Evolutionary conservation across 164 flowering plant genomes (phyloP).

Genomic region (Magnolia sinica): DNA sequence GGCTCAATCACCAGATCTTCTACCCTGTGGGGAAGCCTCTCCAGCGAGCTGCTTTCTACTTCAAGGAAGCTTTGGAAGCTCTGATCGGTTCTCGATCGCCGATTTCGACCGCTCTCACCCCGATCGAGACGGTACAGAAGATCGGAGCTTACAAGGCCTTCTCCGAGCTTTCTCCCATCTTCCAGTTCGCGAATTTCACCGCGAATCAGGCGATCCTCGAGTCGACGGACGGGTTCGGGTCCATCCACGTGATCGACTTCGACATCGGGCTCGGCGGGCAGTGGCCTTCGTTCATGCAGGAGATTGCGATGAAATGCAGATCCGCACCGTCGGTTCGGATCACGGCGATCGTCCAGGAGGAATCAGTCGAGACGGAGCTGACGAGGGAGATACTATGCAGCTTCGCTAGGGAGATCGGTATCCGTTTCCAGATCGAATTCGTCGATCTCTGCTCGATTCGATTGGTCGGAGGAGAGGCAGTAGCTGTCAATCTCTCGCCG

Average conservation of each 20-base stretch:
- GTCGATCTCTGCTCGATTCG: conserved; percentile 52
- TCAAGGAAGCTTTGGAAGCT: conserved; percentile 78
- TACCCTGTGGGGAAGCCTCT: conserved; percentile 66
- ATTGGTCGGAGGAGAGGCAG: conserved; percentile 55
- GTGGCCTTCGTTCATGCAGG: conserved; percentile 82
- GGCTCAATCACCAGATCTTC: conserved; percentile 71
- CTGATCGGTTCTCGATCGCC: conserved; percentile 26
- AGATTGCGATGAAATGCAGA: conserved; percentile 47
- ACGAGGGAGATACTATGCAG: conserved; percentile 58
- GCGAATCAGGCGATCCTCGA: conserved; percentile 85
- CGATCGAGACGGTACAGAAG: conserved; percentile 54
- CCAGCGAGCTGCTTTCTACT: conserved; percentile 76
- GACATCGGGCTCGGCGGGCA: conserved; percentile 88
- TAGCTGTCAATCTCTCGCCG: conserved; percentile 59
- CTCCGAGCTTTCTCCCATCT: conserved; percentile 64
- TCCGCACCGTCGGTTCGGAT: conserved; percentile 43
- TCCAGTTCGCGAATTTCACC: conserved; percentile 84
- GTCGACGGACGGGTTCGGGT: conserved; percentile 42
- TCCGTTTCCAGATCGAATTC: conserved; percentile 60
- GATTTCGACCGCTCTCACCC: conserved; percentile 23
- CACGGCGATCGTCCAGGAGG: conserved; percentile 67
- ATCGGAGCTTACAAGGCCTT: conserved; percentile 64
- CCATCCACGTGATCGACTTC: conserved; percentile 73
- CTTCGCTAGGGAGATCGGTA: conserved; percentile 63
- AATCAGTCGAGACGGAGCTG: conserved; percentile 50